Conservation (phyloP, 2,329 filamentous ascomycete species). For the Cladosporium sphaerospermum region DNA sequence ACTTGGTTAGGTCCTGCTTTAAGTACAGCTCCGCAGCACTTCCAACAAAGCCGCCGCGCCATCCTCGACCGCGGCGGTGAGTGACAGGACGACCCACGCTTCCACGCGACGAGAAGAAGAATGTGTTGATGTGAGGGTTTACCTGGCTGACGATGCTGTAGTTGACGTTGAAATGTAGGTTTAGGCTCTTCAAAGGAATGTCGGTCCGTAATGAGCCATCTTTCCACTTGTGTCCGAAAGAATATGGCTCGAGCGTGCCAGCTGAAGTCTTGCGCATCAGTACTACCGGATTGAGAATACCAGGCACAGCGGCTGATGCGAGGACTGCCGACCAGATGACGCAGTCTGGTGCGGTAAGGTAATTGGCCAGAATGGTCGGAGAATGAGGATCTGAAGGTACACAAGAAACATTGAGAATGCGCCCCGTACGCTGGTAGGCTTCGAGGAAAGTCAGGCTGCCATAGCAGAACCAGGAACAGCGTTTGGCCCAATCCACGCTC, state of each 20-base stretch:
- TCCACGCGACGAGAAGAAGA: slow-evolving; percentile 94
- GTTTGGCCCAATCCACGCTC: slow-evolving; percentile 80
- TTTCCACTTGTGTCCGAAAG: slow-evolving; percentile 99
- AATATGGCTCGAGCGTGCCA: slow-evolving; percentile 77
- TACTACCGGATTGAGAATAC: slow-evolving; percentile 91
- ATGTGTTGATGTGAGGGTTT: slow-evolving; percentile 96
- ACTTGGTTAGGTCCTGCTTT: slow-evolving; percentile 95
- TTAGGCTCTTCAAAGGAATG: slow-evolving; percentile 88
- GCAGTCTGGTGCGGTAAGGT: slow-evolving; percentile 89
- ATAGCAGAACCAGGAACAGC: slow-evolving; percentile 81
- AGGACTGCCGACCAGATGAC: slow-evolving; percentile 97
- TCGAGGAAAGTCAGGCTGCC: slow-evolving; percentile 93
- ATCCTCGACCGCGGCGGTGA: slow-evolving; percentile 85
- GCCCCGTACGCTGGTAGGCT: slow-evolving; percentile 86
- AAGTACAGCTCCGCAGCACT: slow-evolving; percentile 90
- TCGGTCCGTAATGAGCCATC: slow-evolving; percentile 91
- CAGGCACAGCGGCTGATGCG: slow-evolving; percentile 90
- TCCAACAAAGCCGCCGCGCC: slow-evolving; percentile 91
- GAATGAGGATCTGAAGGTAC: slow-evolving; percentile 94
- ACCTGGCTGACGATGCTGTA: slow-evolving; percentile 86
- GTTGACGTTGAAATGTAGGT: slow-evolving; percentile 96
- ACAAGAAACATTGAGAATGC: slow-evolving; percentile 92
- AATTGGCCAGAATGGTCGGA: slow-evolving; percentile 86
- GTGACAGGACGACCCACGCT: slow-evolving; percentile 90
- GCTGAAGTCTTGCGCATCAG: slow-evolving; percentile 79